Percentiles rank a stretch among this genome's conserved stretches.
These are phyloP conservation scores for Zoysia pacifica DNA, from an alignment of 176 grass and related monocot genomes.

Conservation along the genomic window DNA sequence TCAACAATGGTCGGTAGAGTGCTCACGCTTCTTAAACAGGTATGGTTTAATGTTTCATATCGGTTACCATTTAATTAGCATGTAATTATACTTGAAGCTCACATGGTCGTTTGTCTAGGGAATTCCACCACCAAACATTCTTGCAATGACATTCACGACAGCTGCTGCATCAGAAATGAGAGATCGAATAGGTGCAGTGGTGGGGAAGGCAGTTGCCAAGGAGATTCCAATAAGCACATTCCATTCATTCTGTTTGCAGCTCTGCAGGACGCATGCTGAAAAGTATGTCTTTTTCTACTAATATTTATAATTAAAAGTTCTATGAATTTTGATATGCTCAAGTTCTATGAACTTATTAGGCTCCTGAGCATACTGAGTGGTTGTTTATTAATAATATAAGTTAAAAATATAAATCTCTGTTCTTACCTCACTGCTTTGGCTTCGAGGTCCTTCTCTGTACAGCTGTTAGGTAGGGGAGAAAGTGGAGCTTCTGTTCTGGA, in stretches of 20 bases:
- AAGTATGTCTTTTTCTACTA: slow-evolving; percentile 54
- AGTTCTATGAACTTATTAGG: too few relatives aligned
- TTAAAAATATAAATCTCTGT: not conserved
- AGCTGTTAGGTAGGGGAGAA: too few relatives aligned
- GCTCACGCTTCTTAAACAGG: slow-evolving; percentile 87
- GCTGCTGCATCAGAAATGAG: slow-evolving; percentile 93
- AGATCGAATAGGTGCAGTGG: slow-evolving; percentile 74
- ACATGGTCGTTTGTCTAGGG: slow-evolving; percentile 47
- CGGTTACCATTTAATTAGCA: slow-evolving; percentile 14
- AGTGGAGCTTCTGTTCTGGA: too few relatives aligned
- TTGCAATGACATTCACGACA: slow-evolving; percentile 96
- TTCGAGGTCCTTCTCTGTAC: too few relatives aligned
- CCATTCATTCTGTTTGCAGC: slow-evolving; percentile 94
- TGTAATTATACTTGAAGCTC: slow-evolving; percentile 30
- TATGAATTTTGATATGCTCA: not conserved
- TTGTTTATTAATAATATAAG: not conserved
- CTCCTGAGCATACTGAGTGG: slow-evolving; percentile 7
- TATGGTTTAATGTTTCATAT: slow-evolving; percentile 44
- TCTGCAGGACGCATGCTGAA: slow-evolving; percentile 87
- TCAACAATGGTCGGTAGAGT: slow-evolving; percentile 96
- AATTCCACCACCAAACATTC: slow-evolving; percentile 71
- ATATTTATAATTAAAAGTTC: slow-evolving; percentile 9
- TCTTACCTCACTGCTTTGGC: too few relatives aligned
- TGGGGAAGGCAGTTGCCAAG: slow-evolving; percentile 80
- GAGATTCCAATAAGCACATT: slow-evolving; percentile 91